Evolutionary conservation across 2,329 filamentous ascomycete species (phyloP), one percentile per base, ranked within the genome.

Genomic region (Fusarium camptoceras): DNA sequence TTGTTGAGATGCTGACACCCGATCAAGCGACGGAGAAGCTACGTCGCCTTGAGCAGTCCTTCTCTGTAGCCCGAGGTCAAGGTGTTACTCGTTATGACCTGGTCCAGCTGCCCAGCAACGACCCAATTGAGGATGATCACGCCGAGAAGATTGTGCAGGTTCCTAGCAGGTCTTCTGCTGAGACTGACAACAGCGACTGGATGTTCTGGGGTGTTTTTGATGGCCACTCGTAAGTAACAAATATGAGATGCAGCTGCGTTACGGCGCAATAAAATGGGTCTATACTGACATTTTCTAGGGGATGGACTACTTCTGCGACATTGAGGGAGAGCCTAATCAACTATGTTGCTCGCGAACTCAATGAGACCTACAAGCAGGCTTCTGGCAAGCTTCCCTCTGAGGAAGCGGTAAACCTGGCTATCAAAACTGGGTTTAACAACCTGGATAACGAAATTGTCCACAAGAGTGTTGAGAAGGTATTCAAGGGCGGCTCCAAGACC

Each of bases 151-250:
- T 98, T 76, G 94, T 99, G 48, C 93, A 98, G 80, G 89, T 98
- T 11, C 92, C 93, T 7, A 86, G 87, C 55, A 87, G 75, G 81
- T 87, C 77, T 81, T 75, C 75, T 25, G 75, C 76, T 24, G 74
- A 78, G 34, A 79, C 86, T 39, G 85, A 86, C 20, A 89, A 85
- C 63, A 93, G 88, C 66, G 97, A 99, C 81, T 99, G 96, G 96
- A 98, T 98, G 94, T 99, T 99, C 80, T 99, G 97, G 96, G 96
- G 94, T 61, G 94, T 99, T 20, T 99, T 98, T 80, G 96, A 99
- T 78, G 96, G 96, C 1, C 96, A 99, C 81, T 93, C 93, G 93
- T 95, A 83, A 81, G 88, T 87, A 31, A 14, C 44, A 22, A 34
- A 63, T 20, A 25, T 43, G 24, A 28, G 24, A 55, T 54, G 25